These are phyloP conservation scores for Podospora conica DNA, from an alignment of 495 filamentous ascomycete species.

Conservation along the genomic window DNA sequence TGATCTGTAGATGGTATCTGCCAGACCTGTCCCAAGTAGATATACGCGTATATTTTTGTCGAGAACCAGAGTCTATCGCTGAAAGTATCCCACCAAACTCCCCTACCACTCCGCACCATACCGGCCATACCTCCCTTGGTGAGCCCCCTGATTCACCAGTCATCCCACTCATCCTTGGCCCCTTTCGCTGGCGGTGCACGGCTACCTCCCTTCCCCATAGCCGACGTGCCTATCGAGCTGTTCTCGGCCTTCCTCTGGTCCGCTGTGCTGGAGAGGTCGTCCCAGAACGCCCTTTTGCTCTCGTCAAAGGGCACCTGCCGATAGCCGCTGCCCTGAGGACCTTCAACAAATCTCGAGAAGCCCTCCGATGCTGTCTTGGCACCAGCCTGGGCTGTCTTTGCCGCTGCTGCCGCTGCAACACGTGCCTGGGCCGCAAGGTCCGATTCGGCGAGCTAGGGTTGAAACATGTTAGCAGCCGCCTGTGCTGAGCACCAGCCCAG, in stretches of 20 bases:
- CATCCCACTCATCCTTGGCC: slow-evolving; percentile 57
- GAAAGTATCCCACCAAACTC: background rate
- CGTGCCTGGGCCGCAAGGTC: slow-evolving; percentile 82
- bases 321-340: slow-evolving; percentile 29
- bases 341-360: slow-evolving; percentile 78
- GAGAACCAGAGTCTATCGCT: background rate
- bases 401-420: slow-evolving; percentile 58
- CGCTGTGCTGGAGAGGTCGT: slow-evolving; percentile 57
- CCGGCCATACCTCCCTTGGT: background rate
- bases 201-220: slow-evolving; percentile 55
- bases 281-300: slow-evolving; percentile 88
- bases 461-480: background rate
- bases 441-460: slow-evolving; percentile 65
- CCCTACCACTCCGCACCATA: background rate
- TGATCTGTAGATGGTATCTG: background rate
- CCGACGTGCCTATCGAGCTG: slow-evolving; percentile 63
- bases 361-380: slow-evolving; percentile 66
- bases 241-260: slow-evolving; percentile 35
- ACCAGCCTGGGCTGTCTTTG: slow-evolving; percentile 53
- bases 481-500: background rate
- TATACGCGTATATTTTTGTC: background rate
- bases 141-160: slow-evolving; percentile 47
- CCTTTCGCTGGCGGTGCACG: slow-evolving; percentile 30
- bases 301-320: slow-evolving; percentile 38
- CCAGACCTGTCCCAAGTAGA: background rate